phyloP scores from a whole-genome alignment of 169 alveolate genomes.

The Pseudocohnilembus persalinus region DNA sequence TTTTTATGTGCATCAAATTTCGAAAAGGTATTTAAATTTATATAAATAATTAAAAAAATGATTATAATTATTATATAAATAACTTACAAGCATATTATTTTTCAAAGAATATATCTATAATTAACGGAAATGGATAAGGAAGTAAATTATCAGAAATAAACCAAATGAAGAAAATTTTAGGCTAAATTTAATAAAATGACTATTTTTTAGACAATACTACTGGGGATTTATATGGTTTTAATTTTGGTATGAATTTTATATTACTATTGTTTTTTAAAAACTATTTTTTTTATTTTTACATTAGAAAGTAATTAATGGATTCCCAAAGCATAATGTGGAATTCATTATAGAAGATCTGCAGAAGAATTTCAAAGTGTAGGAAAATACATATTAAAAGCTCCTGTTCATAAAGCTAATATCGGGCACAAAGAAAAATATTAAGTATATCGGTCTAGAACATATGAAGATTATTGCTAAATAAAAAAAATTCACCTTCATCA shows the following conservation, averaged over 20 bases:
- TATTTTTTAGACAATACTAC: constrained; percentile 63
- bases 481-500: background rate
- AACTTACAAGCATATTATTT: too few species aligned
- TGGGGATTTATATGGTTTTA: constrained; percentile 58
- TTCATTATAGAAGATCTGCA: constrained; percentile 38
- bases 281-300: too few species aligned
- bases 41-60: too few species aligned
- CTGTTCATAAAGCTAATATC: constrained; percentile 28
- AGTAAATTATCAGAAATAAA: constrained; percentile 34
- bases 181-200: constrained; percentile 14
- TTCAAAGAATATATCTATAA: background rate
- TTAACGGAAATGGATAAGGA: constrained; percentile 32
- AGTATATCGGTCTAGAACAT: background rate
- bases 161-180: background rate
- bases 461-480: background rate
- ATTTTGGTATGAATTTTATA: background rate
- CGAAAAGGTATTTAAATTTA: constrained; percentile 41
- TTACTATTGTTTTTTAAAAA: too few species aligned
- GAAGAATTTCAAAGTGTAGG: constrained; percentile 40
- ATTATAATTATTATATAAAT: constrained; percentile 17
- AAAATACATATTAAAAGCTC: constrained; percentile 39
- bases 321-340: constrained; percentile 34
- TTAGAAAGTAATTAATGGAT: constrained; percentile 29
- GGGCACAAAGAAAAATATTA: constrained; percentile 18
- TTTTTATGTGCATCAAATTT: constrained; percentile 72